Conservation (phyloP, 2,329 filamentous ascomycete genomes). For the Xylariaceae sp. region DNA sequence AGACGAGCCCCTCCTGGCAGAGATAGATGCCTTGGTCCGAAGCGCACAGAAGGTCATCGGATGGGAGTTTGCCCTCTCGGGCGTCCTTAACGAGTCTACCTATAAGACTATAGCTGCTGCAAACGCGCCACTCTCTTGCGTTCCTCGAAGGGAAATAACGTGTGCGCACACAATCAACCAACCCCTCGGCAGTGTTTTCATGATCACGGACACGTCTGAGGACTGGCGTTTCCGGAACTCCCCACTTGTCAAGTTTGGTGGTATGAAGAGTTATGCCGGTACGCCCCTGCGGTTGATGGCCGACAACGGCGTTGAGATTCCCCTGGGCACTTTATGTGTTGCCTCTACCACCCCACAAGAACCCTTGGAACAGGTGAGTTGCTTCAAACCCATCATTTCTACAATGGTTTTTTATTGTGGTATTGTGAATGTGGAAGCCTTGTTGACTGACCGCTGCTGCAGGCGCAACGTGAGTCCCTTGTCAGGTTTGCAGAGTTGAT, state of each 20-base stretch:
- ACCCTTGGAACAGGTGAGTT: conserved; percentile 14
- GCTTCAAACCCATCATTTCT: too few species aligned
- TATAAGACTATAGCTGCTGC: conserved; percentile 15
- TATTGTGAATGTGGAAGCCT: not conserved
- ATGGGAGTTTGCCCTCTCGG: conserved; percentile 19
- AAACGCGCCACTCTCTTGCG: conserved; percentile 6
- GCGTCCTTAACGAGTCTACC: conserved; percentile 17
- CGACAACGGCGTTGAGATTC: conserved; percentile 17
- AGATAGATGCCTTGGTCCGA: conserved; percentile 16
- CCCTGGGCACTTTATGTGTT: conserved; percentile 21
- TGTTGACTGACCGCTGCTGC: not conserved
- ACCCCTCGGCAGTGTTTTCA: conserved; percentile 11
- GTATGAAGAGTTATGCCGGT: conserved; percentile 20
- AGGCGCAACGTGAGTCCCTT: conserved; percentile 17
- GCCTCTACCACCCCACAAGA: conserved; percentile 16
- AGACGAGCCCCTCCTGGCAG: conserved; percentile 17
- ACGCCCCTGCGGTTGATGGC: conserved; percentile 15
- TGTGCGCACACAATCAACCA: conserved; percentile 25
- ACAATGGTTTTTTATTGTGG: too few species aligned
- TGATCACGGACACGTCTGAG: conserved; percentile 21
- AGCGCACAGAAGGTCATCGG: conserved; percentile 13
- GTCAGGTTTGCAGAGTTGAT: conserved; percentile 18
- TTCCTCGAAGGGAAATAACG: conserved; percentile 22
- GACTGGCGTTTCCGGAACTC: conserved; percentile 25
- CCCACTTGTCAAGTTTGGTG: conserved; percentile 15